A percentile compares a stretch with the other conserved stretches of the same genome.
phyloP scores from a whole-genome alignment of 2,329 filamentous ascomycete species.

The Aureobasidium sp. region DNA sequence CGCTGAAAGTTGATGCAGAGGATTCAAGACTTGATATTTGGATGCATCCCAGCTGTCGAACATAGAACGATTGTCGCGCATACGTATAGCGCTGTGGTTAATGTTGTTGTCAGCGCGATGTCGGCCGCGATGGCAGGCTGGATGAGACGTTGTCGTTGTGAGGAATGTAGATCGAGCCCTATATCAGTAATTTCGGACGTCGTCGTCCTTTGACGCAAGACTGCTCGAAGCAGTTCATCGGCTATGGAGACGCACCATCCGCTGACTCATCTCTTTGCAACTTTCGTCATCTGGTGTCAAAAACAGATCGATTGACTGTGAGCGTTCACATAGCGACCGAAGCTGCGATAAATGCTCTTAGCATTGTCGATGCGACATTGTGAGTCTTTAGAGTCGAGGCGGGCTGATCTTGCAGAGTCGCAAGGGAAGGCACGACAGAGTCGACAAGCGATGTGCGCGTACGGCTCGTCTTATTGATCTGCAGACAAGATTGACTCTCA shows the following conservation, averaged over 20 bases:
- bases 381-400: neutral
- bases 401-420: too few relatives aligned
- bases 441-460: neutral
- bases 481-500: neutral
- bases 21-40: neutral
- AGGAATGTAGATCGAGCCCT: neutral
- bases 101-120: neutral
- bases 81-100: neutral
- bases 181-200: neutral
- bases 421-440: neutral
- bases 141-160: neutral
- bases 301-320: neutral
- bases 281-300: neutral
- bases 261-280: neutral
- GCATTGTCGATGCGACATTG: neutral
- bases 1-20: neutral
- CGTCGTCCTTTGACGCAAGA: neutral
- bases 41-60: neutral
- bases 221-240: neutral
- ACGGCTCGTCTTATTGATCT: conserved; percentile 10
- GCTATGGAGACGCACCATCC: too few relatives aligned
- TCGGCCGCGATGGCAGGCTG: neutral
- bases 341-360: too few relatives aligned
- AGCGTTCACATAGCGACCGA: too few relatives aligned
- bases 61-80: neutral